Evolutionary conservation across 225 moss, liverwort and hornwort species (phyloP), one percentile per base, ranked within the genome.

Genomic region (Thuidium tamariscinum): DNA sequence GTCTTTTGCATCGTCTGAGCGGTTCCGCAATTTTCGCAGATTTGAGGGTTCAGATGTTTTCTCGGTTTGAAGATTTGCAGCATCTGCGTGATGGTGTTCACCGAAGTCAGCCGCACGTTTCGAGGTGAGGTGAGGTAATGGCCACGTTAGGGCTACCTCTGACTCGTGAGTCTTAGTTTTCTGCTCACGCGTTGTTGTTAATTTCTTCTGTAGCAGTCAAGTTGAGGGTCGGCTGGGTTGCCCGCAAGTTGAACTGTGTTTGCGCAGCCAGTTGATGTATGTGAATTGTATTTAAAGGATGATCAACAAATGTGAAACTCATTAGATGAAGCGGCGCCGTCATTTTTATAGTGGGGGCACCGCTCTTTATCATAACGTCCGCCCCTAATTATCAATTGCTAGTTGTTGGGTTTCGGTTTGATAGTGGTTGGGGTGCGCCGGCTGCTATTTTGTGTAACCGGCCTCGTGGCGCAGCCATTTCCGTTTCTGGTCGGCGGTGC

Each of bases 1-100:
- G 1, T 4, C 20, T 13, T 11, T 7, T 3, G 21, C 21, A 22
- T 13, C 0, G 4, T 51, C 5, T 5, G 36, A 5, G 54, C 5
- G 25, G 3, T 22, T 52, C 9, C 3, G 8, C n/a, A 5, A 4
- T 1, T 75, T 15, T n/a, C n/a, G 2, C 23, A 13, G 34, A 7
- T 13, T 19, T 3, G 2, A 5, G 26, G 2, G 4, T 18, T 49
- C 11, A 32, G 1, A 19, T 7, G 49, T 4, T 32, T 4, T 17
- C 17, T 9, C 17, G 29, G 6, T 26, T 71, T 21, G 74, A 5
- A n/a, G 34, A 22, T 52, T 14, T 13, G 22, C 21, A 34, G 34
- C 3, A 51, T 8, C 9, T 51, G 34, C 34, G 8, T 20, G 7
- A 8, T 5, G 74, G 49, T 21, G 21, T 13, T 19, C 0, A 20